Evolutionary conservation across 306 rosid species (phyloP), one percentile per base, ranked within the genome.

Genomic region (Boehmeria nivea): DNA sequence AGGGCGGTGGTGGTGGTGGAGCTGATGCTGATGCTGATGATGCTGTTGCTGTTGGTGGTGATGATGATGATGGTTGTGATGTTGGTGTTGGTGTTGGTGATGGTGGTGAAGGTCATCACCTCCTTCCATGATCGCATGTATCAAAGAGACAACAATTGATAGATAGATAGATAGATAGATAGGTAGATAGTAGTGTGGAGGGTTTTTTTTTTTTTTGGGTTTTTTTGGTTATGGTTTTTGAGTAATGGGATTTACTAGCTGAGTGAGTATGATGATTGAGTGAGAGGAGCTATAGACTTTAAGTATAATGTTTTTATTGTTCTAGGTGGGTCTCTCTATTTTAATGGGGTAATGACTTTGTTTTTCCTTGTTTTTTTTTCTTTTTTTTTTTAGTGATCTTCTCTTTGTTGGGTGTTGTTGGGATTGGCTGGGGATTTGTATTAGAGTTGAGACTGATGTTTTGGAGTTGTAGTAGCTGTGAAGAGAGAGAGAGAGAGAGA

Each of bases 41-140:
- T 43, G 59, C 0, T 63, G 68, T 4, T n/a, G n/a, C n/a, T n/a
- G n/a, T n/a, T n/a, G n/a, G n/a, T n/a, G n/a, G n/a, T n/a, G n/a
- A n/a, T n/a, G 94, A 77, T 69, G 72, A 43, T 82, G 81, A 2
- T 70, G 64, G 2, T 61, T 68, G 14, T 67, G 63, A 12, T 57
- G 77, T 53, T 66, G 73, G 60, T 64, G 76, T 2, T 55, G 64
- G 37, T 66, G 28, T 2, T 60, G 72, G 12, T 69, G 82, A 18
- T 68, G 83, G 70, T 79, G 87, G 78, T 75, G 85, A 76, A 71
- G 80, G 33, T 82, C 85, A 71, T 81, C 95, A 18, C 85, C 87
- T 61, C 88, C 93, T 10, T 85, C 97, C 97, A 88, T 88, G 86
- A 83, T 83, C 74, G 77, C 83, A 79, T 79, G 86, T 72, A 76